These are phyloP conservation scores for Turritis glabra DNA, from an alignment of 345 rosid genomes.

Conservation along the genomic window DNA sequence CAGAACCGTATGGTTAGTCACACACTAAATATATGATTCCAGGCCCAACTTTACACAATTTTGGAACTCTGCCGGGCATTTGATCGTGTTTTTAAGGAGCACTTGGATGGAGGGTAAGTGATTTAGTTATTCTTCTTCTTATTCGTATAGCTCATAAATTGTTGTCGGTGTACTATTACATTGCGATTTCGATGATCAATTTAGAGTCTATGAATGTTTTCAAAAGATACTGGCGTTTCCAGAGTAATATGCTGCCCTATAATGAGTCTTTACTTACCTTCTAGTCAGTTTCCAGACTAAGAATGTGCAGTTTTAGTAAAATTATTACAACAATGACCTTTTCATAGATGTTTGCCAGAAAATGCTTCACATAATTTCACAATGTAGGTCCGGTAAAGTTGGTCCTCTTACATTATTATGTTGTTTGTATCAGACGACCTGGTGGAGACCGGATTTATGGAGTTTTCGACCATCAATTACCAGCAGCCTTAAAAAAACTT, in stretches of 20 bases:
- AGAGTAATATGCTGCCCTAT: not conserved
- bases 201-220: constrained; percentile 2
- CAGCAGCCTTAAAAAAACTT: constrained; percentile 98
- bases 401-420: not conserved
- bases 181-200: not conserved
- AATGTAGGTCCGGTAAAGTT: not conserved
- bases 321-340: not conserved
- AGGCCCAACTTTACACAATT: constrained; percentile 97
- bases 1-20: not conserved
- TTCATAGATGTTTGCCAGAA: not conserved
- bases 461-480: constrained; percentile 94
- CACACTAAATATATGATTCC: constrained; percentile 32
- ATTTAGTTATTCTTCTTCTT: constrained; percentile 8
- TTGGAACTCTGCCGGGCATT: constrained; percentile 96
- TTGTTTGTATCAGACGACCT: constrained; percentile 70
- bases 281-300: constrained; percentile 7
- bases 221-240: not conserved
- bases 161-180: not conserved
- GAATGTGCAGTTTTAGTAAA: not conserved
- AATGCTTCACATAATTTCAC: not conserved
- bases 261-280: not conserved
- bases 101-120: constrained; percentile 97
- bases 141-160: not conserved
- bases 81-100: constrained; percentile 97
- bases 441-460: constrained; percentile 98